Conservation (phyloP, 345 rosid genomes). For the Kandelia obovata region DNA sequence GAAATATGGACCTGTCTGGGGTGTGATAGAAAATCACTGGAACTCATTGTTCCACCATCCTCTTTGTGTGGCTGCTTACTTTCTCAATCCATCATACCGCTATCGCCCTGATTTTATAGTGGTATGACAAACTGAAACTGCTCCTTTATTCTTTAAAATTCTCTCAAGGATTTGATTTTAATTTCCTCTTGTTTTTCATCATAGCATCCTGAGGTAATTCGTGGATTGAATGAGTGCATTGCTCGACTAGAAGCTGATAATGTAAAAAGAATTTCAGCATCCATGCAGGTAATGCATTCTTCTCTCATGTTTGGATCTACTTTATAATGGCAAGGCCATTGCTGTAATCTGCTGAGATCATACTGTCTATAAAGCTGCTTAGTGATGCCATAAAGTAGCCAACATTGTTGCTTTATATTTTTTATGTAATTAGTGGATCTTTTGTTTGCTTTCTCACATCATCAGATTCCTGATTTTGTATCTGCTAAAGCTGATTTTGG, state of each 20-base stretch:
- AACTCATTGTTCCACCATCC: conserved; percentile 77
- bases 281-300: conserved; percentile 63
- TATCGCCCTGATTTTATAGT: conserved; percentile 65
- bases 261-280: conserved; percentile 66
- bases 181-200: conserved; percentile 8
- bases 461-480: conserved; percentile 74
- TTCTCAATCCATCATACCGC: conserved; percentile 80
- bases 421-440: not conserved
- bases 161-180: not conserved
- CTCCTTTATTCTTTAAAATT: not conserved
- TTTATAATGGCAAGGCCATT: not conserved
- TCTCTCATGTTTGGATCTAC: not conserved
- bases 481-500: conserved; percentile 72
- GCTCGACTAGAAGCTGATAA: conserved; percentile 77
- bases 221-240: conserved; percentile 87
- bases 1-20: conserved; percentile 76
- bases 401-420: not conserved
- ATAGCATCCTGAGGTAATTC: conserved; percentile 75
- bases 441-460: not conserved
- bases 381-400: conserved; percentile 6
- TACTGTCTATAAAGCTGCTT: not conserved
- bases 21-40: conserved; percentile 70
- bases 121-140: conserved; percentile 40
- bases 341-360: not conserved
- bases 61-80: conserved; percentile 82